Evolutionary conservation across 306 rosid species (phyloP).

Genomic region (Cicer bijugum): DNA sequence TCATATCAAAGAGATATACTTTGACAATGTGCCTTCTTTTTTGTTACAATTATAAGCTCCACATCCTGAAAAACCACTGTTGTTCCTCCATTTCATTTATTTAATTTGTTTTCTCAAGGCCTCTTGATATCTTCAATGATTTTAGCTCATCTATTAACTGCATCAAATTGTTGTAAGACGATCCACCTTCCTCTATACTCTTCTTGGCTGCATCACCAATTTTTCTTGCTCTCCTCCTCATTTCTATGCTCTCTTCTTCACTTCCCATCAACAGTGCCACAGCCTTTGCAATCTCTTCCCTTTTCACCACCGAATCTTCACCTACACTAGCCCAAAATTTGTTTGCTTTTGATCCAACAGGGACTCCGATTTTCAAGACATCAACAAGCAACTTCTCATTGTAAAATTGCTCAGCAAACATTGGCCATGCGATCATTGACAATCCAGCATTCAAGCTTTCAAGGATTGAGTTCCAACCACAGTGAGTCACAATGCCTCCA

Average conservation of each 20-base stretch:
- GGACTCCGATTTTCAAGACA: conserved; percentile 30
- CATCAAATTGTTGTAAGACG: conserved; percentile 43
- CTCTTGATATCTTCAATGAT: conserved; percentile 32
- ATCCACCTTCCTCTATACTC: conserved; percentile 34
- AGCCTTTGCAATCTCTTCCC: conserved; percentile 38
- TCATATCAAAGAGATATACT: too few relatives aligned
- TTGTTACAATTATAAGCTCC: not conserved
- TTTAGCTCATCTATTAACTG: conserved; percentile 37
- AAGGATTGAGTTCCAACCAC: conserved; percentile 48
- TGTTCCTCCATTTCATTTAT: not conserved
- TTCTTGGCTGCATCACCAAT: conserved; percentile 36
- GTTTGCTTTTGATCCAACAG: conserved; percentile 36
- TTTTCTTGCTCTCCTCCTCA: conserved; percentile 37
- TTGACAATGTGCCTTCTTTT: too few relatives aligned
- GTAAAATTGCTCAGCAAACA: conserved; percentile 43
- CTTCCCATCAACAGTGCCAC: conserved; percentile 36
- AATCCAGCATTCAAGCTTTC: conserved; percentile 43
- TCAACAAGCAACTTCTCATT: conserved; percentile 43
- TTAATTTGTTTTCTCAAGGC: not conserved
- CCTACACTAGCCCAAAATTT: not conserved
- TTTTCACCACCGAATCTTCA: not conserved
- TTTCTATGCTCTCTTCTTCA: conserved; percentile 15
- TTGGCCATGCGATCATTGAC: conserved; percentile 47
- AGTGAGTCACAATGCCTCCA: conserved; percentile 45
- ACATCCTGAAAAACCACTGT: not conserved